phyloP scores from a whole-genome alignment of 2,329 filamentous ascomycete species.

The Alternaria arbusti region DNA sequence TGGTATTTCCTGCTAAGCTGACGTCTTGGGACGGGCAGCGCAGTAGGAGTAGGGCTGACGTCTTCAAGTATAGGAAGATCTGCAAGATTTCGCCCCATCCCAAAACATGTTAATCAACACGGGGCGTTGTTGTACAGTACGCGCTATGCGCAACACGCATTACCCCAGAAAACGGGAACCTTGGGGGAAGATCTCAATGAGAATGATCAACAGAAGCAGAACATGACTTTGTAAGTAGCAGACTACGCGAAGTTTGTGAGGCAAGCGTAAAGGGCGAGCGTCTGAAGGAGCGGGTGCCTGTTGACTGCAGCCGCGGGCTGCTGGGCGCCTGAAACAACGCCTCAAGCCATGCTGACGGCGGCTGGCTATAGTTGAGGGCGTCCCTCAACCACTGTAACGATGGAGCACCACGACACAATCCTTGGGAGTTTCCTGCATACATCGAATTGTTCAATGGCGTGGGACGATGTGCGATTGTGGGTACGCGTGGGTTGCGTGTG shows the following conservation, averaged over 20 bases:
- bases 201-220: neutral
- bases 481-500: neutral
- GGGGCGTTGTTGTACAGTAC: neutral
- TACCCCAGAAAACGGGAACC: neutral
- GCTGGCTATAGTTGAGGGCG: neutral
- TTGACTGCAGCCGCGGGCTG: neutral
- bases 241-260: neutral
- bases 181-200: neutral
- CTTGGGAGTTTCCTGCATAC: neutral
- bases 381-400: neutral
- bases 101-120: neutral
- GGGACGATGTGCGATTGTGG: neutral
- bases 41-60: neutral
- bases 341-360: neutral
- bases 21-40: neutral
- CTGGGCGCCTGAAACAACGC: constrained; percentile 9
- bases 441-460: fast-evolving
- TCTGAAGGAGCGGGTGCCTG: neutral
- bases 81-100: neutral
- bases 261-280: neutral
- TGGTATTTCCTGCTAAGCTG: neutral
- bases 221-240: neutral
- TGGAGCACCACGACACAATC: neutral
- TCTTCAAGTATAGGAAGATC: constrained; percentile 1
- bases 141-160: neutral